phyloP scores from a whole-genome alignment of 2,329 filamentous ascomycete species.

The Blumeria graminis region DNA sequence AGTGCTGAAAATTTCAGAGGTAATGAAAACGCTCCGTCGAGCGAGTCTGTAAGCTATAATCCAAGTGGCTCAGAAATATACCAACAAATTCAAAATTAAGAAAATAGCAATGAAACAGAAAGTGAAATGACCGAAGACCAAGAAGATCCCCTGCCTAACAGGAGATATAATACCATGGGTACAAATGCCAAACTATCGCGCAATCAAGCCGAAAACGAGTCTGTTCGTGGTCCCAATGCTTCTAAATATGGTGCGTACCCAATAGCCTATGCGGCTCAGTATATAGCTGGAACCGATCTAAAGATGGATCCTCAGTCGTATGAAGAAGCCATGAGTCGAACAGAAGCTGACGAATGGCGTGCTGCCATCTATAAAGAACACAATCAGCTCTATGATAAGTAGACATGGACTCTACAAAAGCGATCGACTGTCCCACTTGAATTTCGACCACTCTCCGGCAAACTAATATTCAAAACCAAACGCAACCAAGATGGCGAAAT shows the following conservation, averaged over 20 bases:
- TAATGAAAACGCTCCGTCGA: background rate
- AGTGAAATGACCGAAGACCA: no score
- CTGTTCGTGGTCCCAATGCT: background rate
- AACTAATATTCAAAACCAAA: background rate
- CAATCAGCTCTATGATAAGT: background rate
- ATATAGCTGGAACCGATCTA: background rate
- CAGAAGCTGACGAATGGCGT: background rate
- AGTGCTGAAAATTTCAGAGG: background rate
- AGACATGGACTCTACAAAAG: background rate
- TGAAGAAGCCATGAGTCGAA: background rate
- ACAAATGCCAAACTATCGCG: background rate
- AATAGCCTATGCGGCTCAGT: background rate
- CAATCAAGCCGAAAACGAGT: background rate
- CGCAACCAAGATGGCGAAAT: background rate
- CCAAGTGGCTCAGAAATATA: background rate
- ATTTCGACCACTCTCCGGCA: background rate
- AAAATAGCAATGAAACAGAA: background rate
- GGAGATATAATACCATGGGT: background rate
- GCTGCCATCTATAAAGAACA: background rate
- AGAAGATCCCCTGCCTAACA: no score
- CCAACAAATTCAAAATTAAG: background rate
- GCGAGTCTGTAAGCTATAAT: background rate
- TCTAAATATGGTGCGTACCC: background rate
- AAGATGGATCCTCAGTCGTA: background rate
- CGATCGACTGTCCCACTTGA: background rate